phyloP scores from a whole-genome alignment of 306 rosid species.

The Cicer judaicum region DNA sequence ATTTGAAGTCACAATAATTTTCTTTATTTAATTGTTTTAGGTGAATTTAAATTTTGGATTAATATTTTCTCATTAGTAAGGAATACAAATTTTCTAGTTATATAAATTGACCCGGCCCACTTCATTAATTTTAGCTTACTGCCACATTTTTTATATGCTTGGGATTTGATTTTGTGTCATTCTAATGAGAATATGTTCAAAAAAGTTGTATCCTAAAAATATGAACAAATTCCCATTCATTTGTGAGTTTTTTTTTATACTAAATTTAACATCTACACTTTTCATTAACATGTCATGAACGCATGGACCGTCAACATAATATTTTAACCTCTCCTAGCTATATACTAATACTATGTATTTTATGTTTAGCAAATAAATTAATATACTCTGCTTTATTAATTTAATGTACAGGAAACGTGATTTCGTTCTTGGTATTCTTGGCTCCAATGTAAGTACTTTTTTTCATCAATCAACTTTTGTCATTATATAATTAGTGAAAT shows the following conservation, averaged over 20 bases:
- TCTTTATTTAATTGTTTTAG: too few species aligned
- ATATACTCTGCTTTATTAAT: neutral
- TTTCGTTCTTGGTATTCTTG: constrained; percentile 85
- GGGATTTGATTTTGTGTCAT: neutral
- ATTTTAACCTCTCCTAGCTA: neutral
- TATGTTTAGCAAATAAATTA: neutral
- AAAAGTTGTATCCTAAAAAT: neutral
- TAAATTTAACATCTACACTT: neutral
- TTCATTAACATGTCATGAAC: too few species aligned
- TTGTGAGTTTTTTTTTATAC: neutral
- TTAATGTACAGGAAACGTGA: constrained; percentile 65
- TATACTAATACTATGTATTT: neutral
- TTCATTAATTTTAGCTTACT: neutral
- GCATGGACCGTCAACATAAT: neutral
- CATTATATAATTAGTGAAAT: neutral
- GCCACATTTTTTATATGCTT: neutral
- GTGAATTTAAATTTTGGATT: too few species aligned
- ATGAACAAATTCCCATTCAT: neutral
- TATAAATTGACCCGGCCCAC: too few species aligned
- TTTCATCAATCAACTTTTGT: neutral
- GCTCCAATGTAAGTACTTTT: constrained; percentile 79
- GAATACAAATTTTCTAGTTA: too few species aligned
- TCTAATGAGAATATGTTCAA: neutral
- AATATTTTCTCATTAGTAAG: too few species aligned
- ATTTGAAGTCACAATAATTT: too few species aligned